Evolutionary conservation across 768 basidiomycete species (phyloP).

Genomic region (Galerina marginata): DNA sequence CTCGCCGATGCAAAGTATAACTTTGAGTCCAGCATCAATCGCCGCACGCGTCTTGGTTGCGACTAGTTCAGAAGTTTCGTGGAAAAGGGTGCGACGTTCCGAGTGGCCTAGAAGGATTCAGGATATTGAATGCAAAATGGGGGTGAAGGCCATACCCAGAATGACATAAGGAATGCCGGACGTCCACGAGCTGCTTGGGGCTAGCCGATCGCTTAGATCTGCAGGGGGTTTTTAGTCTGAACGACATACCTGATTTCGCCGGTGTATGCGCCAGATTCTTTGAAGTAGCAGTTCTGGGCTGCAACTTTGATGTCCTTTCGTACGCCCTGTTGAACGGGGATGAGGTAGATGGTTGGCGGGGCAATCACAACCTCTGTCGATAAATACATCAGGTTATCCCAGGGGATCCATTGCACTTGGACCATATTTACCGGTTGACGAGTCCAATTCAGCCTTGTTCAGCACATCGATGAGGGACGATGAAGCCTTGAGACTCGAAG

Average conservation of each 20-base stretch:
- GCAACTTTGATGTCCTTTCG: constrained; percentile 77
- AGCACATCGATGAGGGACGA: constrained; percentile 67
- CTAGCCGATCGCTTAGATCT: constrained; percentile 40
- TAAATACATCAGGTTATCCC: constrained; percentile 2
- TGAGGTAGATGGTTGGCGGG: constrained; percentile 87
- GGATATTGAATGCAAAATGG: background rate
- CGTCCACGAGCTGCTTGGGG: constrained; percentile 83
- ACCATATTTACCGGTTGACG: constrained; percentile 64
- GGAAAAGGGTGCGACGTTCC: constrained; percentile 92
- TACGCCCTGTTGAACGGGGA: constrained; percentile 67
- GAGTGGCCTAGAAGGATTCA: constrained; percentile 73
- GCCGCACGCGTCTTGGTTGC: constrained; percentile 89
- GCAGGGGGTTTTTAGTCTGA: background rate
- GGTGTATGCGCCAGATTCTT: constrained; percentile 89
- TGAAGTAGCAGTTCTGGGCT: constrained; percentile 91
- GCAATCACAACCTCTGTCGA: constrained; percentile 90
- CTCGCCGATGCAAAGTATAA: constrained; percentile 97
- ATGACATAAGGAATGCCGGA: constrained; percentile 91
- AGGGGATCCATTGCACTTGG: background rate
- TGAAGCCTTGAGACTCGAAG: constrained; percentile 67
- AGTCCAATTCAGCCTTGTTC: constrained; percentile 82
- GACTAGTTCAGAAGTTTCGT: constrained; percentile 82
- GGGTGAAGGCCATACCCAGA: constrained; percentile 59
- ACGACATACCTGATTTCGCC: constrained; percentile 87
- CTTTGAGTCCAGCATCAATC: constrained; percentile 72